These are phyloP conservation scores for Poa annua DNA, from an alignment of 176 grass and related monocot genomes.

Conservation along the genomic window DNA sequence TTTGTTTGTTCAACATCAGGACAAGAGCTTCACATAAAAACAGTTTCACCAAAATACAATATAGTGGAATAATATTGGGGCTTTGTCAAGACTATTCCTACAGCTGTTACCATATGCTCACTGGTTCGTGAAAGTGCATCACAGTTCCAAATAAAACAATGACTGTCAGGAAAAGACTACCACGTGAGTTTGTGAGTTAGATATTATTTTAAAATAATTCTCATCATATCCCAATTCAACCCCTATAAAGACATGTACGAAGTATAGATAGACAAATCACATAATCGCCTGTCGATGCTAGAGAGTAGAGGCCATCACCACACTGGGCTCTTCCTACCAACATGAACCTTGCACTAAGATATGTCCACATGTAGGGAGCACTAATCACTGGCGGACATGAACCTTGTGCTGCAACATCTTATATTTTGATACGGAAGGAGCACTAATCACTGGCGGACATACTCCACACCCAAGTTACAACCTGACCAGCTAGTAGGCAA, in stretches of 20 bases:
- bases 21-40: background rate
- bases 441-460: background rate
- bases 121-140: background rate
- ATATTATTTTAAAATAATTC: background rate
- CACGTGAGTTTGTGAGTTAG: background rate
- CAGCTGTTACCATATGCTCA: background rate
- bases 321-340: background rate
- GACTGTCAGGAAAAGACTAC: background rate
- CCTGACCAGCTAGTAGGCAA: background rate
- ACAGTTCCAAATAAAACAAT: background rate
- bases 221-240: slow-evolving; percentile 20
- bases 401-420: too few species aligned
- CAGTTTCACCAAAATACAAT: background rate
- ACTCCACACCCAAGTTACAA: background rate
- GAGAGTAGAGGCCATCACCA: background rate
- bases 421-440: too few species aligned
- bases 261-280: background rate
- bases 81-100: background rate
- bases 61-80: slow-evolving; percentile 14
- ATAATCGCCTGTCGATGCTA: background rate
- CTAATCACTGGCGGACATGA: too few species aligned
- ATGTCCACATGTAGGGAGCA: too few species aligned
- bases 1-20: background rate
- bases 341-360: too few species aligned
- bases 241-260: background rate